Evolutionary conservation across 2,329 filamentous ascomycete species (phyloP).

Genomic region (Pseudogymnoascus pannorum): DNA sequence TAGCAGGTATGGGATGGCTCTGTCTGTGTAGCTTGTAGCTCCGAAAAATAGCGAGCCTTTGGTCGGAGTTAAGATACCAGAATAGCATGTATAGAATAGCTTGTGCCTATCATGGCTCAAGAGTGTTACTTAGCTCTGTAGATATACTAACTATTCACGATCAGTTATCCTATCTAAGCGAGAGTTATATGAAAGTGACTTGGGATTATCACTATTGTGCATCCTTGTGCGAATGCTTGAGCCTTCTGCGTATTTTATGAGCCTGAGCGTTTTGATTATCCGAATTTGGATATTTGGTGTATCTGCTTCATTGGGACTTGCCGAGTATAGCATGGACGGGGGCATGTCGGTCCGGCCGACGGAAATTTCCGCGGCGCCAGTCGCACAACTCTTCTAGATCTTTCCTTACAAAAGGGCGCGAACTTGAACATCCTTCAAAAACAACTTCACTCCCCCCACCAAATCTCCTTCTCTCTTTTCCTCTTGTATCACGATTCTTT

Average conservation of each 20-base stretch:
- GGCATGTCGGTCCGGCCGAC: background rate
- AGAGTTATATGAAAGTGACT: background rate
- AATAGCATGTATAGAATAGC: constrained; percentile 8
- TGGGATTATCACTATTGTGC: background rate
- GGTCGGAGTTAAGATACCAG: constrained; percentile 5
- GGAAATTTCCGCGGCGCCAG: constrained; percentile 2
- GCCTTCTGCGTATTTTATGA: background rate
- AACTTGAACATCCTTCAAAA: background rate
- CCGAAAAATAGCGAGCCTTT: constrained; percentile 4
- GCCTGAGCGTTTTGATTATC: background rate
- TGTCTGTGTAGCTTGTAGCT: constrained; percentile 3
- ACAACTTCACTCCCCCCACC: background rate
- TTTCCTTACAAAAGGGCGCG: constrained; percentile 6
- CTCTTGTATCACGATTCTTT: constrained; percentile 7
- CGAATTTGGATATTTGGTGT: background rate
- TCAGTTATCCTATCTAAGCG: background rate
- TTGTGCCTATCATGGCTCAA: constrained; percentile 2
- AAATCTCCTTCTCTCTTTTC: background rate
- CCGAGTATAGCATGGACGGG: background rate
- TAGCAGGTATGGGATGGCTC: background rate
- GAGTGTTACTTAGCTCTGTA: constrained; percentile 3
- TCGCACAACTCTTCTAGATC: constrained; percentile 7
- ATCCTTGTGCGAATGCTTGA: background rate
- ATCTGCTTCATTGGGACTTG: background rate
- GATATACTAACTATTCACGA: constrained; percentile 6